Base-by-base conservation (phyloP, 768 basidiomycete species). In the Naganishia vaughanmartiniae region DNA sequence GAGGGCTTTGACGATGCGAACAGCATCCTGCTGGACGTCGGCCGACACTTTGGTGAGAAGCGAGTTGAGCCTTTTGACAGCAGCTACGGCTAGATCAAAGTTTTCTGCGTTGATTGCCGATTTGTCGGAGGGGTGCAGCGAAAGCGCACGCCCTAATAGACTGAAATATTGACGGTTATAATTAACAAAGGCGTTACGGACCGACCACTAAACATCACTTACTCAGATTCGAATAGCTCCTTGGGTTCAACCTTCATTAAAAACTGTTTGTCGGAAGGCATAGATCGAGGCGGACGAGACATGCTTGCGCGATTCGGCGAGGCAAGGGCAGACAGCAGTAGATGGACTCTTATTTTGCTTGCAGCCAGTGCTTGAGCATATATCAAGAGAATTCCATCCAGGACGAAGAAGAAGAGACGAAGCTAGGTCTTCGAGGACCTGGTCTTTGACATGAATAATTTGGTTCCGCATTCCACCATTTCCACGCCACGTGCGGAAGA, bases 11-110 rank as follows among this genome's bases (percentile, higher is more conserved):
- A 63, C 21, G 60, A 46, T 11, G 0, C 28, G 36, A 26, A 45
- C n/a, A 26, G 60, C 26, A 24, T 30, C 17, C 6, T 24, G 24
- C 42, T 63, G 60, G 7, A 45, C 14, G 24, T 63, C 60, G 12
- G 60, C 24, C 21, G 60, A 14, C 4, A n/a, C 60, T 42, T 63
- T 63, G 39, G 39, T 42, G 26, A 63, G 7, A 4, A 63, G 26
- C 39, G 60, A 42, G 24, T n/a, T 63, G 39, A 63, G 39, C 28
- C 60, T 46, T 34, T 63, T 63, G 6, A 63, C 24, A 26, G 60
- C 60, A 28, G 30, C 60, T 24, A 10, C 36, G 2, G 60, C 60
- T 15, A 63, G 28, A 42, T 63, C 39, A 6, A 45, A 36, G 24
- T 14, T n/a, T 63, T 63, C 39, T 21, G 60, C 60, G 7, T 45